Conservation (phyloP, 1,284 basidiomycete species). For the Mycena citricolor region DNA sequence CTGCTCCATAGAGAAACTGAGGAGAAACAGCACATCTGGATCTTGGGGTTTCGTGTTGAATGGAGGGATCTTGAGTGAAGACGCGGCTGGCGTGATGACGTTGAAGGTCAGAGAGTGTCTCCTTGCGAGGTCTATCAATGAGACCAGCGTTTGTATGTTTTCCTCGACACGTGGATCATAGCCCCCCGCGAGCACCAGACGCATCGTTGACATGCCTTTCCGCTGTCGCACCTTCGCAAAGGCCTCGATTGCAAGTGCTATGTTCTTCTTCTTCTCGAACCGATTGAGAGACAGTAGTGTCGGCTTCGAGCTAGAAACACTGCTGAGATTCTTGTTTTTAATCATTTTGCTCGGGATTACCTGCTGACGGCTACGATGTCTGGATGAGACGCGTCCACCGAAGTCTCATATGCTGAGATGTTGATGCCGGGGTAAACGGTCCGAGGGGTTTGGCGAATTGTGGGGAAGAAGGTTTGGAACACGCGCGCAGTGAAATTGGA, state of each 20-base stretch:
- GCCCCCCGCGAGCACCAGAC: constrained; percentile 82
- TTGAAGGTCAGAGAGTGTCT: constrained; percentile 52
- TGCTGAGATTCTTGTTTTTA: no score
- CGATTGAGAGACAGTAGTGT: constrained; percentile 91
- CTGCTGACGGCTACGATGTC: constrained; percentile 63
- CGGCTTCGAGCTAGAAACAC: constrained; percentile 39
- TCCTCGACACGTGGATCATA: constrained; percentile 73
- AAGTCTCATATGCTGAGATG: constrained; percentile 61
- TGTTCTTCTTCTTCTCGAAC: constrained; percentile 96
- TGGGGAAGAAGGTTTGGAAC: constrained; percentile 76
- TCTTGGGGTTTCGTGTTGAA: constrained; percentile 35
- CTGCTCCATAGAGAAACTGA: constrained; percentile 83
- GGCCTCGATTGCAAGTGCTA: constrained; percentile 76
- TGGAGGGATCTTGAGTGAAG: constrained; percentile 37
- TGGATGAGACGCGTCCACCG: constrained; percentile 41
- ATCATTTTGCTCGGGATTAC: constrained; percentile 47
- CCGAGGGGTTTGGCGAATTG: constrained; percentile 60
- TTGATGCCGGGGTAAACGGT: constrained; percentile 95
- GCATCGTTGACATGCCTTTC: constrained; percentile 32
- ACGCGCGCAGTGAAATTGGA: constrained; percentile 86
- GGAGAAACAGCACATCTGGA: constrained; percentile 77
- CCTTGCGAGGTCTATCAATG: constrained; percentile 58
- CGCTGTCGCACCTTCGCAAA: constrained; percentile 55
- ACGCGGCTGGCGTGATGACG: constrained; percentile 45
- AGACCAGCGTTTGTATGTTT: constrained; percentile 64